These are phyloP conservation scores for Penicillium arizonense DNA, from an alignment of 495 filamentous ascomycete species.

Conservation along the genomic window DNA sequence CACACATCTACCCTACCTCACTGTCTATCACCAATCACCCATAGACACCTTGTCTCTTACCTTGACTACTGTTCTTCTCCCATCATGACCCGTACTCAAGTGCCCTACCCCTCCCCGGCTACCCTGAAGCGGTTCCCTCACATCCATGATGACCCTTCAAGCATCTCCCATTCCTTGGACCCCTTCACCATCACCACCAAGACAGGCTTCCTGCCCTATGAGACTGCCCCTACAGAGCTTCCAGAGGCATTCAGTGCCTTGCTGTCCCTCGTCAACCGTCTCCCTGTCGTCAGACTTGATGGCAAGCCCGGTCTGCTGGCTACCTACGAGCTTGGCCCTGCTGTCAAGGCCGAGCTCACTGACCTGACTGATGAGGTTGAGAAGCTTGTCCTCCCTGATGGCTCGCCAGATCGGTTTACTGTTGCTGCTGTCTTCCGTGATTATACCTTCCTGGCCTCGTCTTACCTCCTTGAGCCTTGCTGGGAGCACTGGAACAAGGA, in stretches of 20 bases:
- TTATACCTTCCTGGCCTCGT: conserved; percentile 84
- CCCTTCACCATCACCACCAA: conserved; percentile 87
- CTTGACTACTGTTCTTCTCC: neutral
- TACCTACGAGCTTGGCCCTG: conserved; percentile 64
- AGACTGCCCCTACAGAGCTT: conserved; percentile 34
- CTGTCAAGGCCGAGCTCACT: conserved; percentile 62
- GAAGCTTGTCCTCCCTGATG: conserved; percentile 52
- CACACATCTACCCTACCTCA: conserved; percentile 28
- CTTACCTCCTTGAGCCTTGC: conserved; percentile 93
- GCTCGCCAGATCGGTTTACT: conserved; percentile 61
- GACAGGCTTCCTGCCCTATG: conserved; percentile 66
- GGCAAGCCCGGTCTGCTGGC: conserved; percentile 78
- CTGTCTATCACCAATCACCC: neutral
- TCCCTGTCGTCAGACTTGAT: conserved; percentile 68
- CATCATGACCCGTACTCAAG: conserved; percentile 33
- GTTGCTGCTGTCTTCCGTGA: conserved; percentile 85
- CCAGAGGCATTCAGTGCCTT: conserved; percentile 69
- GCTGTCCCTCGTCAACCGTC: conserved; percentile 64
- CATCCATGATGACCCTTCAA: conserved; percentile 55
- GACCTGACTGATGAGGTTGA: conserved; percentile 71
- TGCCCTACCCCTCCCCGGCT: conserved; percentile 30
- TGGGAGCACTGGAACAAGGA: conserved; percentile 65
- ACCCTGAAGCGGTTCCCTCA: conserved; percentile 55
- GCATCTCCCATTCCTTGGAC: conserved; percentile 54
- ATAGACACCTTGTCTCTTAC: neutral